These are phyloP conservation scores for Rutidosis leptorrhynchoides DNA, from an alignment of 129 eudicot species.

Conservation along the genomic window DNA sequence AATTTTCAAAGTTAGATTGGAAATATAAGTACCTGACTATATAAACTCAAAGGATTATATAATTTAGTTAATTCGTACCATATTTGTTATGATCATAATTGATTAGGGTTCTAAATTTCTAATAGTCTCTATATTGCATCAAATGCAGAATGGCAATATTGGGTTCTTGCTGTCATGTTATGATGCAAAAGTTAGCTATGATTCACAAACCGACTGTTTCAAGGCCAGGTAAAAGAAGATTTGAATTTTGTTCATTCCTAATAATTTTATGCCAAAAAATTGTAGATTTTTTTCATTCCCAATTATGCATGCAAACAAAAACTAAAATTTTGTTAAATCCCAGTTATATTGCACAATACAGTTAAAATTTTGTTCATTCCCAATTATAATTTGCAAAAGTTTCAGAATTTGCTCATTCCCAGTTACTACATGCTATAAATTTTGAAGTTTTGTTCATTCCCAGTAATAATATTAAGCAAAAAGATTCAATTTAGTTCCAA, in stretches of 20 bases:
- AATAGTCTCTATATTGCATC: constrained; percentile 22
- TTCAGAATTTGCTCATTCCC: constrained; percentile 11
- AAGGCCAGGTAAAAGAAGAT: constrained; percentile 59
- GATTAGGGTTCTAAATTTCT: constrained; percentile 22
- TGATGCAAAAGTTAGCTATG: constrained; percentile 87
- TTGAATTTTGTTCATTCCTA: constrained; percentile 11
- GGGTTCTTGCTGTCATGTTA: constrained; percentile 95
- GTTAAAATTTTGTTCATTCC: neutral
- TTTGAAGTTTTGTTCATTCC: neutral
- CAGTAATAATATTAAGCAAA: neutral
- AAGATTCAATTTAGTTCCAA: neutral
- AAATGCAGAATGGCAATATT: constrained; percentile 87
- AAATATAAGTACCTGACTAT: constrained; percentile 20
- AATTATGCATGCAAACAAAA: neutral
- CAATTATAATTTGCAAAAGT: neutral
- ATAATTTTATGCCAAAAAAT: neutral
- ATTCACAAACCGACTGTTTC: constrained; percentile 64
- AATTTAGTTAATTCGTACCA: neutral
- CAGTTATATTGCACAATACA: neutral
- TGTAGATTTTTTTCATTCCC: constrained; percentile 4
- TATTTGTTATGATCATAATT: neutral
- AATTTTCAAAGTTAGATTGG: neutral
- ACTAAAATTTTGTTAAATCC: neutral
- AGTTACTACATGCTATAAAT: neutral
- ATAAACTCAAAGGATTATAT: constrained; percentile 19